A percentile compares a stretch with the other conserved stretches of the same genome.
Evolutionary conservation across 257 asterid genomes (phyloP).

Genomic region (Datura wrightii): DNA sequence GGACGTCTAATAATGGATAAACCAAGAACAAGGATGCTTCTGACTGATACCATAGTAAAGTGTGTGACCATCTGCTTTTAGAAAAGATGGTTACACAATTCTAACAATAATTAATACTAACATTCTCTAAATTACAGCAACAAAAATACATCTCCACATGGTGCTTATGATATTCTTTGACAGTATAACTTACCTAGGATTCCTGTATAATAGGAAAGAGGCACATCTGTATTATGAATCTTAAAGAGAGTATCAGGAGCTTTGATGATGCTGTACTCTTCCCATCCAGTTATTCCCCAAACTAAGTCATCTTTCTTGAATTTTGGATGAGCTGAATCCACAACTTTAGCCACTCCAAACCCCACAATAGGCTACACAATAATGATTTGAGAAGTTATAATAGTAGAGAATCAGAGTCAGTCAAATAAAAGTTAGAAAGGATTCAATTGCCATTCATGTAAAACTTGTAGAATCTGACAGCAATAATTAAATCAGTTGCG

Average conservation of each 20-base stretch:
- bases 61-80: background rate
- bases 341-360: slow-evolving; percentile 33
- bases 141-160: background rate
- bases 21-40: background rate
- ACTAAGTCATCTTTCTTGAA: slow-evolving; percentile 38
- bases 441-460: background rate
- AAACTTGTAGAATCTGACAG: background rate
- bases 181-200: slow-evolving; percentile 27
- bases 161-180: background rate
- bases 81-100: background rate
- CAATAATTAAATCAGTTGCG: too few species aligned
- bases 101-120: background rate
- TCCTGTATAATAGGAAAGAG: slow-evolving; percentile 37
- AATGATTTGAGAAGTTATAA: background rate
- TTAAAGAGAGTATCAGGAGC: slow-evolving; percentile 13
- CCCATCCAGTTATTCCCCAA: slow-evolving; percentile 43
- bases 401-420: too few species aligned
- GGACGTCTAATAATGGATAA: background rate
- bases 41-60: background rate
- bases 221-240: slow-evolving; percentile 35
- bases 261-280: slow-evolving; percentile 29
- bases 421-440: too few species aligned
- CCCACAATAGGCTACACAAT: slow-evolving; percentile 33
- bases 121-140: background rate
- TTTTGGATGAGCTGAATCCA: slow-evolving; percentile 34